These are phyloP conservation scores for Geotrichum restrictum DNA, from an alignment of 1,139 yeast genomes.

Conservation along the genomic window DNA sequence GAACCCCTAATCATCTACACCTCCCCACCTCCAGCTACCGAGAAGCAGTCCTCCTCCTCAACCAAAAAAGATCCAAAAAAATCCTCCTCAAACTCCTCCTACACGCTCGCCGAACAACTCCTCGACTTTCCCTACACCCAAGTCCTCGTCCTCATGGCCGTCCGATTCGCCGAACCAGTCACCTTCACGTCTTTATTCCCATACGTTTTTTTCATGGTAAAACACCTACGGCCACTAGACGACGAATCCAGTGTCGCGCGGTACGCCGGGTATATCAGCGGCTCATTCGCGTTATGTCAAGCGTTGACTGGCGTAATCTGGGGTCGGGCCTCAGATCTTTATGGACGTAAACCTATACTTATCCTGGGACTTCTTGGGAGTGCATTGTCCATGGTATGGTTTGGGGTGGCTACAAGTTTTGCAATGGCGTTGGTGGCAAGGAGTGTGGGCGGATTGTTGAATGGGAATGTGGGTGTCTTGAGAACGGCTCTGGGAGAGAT, in stretches of 20 bases:
- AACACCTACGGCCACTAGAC: slow-evolving; percentile 34
- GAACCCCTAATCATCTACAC: no score
- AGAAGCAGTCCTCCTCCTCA: no score
- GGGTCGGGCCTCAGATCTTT: slow-evolving; percentile 53
- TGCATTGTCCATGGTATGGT: slow-evolving; percentile 45
- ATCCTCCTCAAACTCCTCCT: no score
- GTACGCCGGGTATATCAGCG: slow-evolving; percentile 57
- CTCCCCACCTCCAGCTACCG: no score
- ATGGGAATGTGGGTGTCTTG: slow-evolving; percentile 60
- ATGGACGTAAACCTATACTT: slow-evolving; percentile 59
- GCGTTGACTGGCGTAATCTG: slow-evolving; percentile 55
- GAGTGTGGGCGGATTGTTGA: slow-evolving; percentile 52
- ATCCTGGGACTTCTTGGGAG: slow-evolving; percentile 52
- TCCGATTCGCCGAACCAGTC: slow-evolving; percentile 58
- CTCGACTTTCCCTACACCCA: slow-evolving; percentile 52
- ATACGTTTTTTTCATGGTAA: slow-evolving; percentile 60
- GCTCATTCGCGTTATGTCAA: slow-evolving; percentile 53
- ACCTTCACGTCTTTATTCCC: slow-evolving; percentile 64
- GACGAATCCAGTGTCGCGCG: slow-evolving; percentile 44
- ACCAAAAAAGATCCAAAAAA: no score
- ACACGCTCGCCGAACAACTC: slow-evolving; percentile 36
- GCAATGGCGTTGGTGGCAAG: slow-evolving; percentile 53
- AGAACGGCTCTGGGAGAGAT: slow-evolving; percentile 60
- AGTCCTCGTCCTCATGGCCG: slow-evolving; percentile 43
- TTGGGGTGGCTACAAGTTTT: slow-evolving; percentile 53